phyloP scores from a whole-genome alignment of 1,284 basidiomycete species.

The Leccinum solheimii region DNA sequence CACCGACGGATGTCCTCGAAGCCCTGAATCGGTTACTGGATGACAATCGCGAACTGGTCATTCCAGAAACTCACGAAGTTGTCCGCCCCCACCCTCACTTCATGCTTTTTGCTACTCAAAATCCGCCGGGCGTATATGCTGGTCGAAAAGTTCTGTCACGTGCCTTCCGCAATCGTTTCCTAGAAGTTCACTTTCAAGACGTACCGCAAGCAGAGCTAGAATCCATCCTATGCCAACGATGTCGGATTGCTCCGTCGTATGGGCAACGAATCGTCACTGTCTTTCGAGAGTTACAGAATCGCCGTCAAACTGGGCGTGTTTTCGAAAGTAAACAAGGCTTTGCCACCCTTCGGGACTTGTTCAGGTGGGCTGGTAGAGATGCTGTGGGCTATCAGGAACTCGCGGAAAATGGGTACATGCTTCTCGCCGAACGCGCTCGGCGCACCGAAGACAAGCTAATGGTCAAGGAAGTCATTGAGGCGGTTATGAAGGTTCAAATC shows the following conservation, averaged over 20 bases:
- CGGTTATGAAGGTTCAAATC: conserved; percentile 86
- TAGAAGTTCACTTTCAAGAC: conserved; percentile 98
- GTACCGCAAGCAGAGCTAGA: conserved; percentile 94
- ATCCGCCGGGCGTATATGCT: conserved; percentile 96
- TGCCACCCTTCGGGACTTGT: conserved; percentile 95
- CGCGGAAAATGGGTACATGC: conserved; percentile 97
- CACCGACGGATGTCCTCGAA: conserved; percentile 97
- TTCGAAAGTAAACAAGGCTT: conserved; percentile 99
- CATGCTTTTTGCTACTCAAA: conserved; percentile 98
- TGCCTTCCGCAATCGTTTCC: conserved; percentile 97
- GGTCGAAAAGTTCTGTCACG: conserved; percentile 95
- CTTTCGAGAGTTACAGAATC: conserved; percentile 91
- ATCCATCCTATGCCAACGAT: conserved; percentile 87
- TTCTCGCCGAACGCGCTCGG: conserved; percentile 90
- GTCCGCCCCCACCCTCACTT: conserved; percentile 94
- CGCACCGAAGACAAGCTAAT: conserved; percentile 82
- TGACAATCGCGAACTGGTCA: conserved; percentile 95
- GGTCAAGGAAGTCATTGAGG: conserved; percentile 93
- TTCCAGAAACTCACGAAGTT: conserved; percentile 96
- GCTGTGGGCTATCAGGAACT: conserved; percentile 90
- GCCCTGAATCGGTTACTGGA: conserved; percentile 96
- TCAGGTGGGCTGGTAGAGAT: conserved; percentile 94
- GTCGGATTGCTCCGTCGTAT: conserved; percentile 90
- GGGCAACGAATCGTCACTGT: conserved; percentile 90
- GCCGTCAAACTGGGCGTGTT: conserved; percentile 86